Conservation (phyloP, 805 yeast genomes). For the Candida endomychidarum region DNA sequence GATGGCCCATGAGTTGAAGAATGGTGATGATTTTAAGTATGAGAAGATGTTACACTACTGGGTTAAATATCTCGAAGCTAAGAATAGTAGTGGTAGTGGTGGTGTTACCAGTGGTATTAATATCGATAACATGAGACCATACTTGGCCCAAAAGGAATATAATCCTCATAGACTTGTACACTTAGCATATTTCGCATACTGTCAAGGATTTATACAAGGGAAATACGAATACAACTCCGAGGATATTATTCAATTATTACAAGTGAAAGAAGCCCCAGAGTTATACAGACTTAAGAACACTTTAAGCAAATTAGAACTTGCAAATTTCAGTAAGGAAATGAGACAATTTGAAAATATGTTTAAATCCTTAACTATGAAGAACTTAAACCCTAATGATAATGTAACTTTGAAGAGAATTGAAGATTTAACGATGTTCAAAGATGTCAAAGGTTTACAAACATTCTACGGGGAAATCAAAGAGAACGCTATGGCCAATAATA, state of each 20-base stretch:
- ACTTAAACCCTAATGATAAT: conserved; percentile 35
- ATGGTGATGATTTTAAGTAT: conserved; percentile 18
- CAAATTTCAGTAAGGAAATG: conserved; percentile 5
- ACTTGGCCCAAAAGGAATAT: conserved; percentile 2
- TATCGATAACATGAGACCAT: neutral
- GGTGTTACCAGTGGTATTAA: too few species aligned
- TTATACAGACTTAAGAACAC: conserved; percentile 4
- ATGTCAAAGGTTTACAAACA: conserved; percentile 19
- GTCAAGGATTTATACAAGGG: conserved; percentile 27
- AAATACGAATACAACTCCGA: conserved; percentile 22
- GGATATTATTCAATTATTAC: conserved; percentile 25
- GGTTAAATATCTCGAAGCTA: conserved; percentile 33
- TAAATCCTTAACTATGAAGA: conserved; percentile 1
- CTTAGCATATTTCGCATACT: conserved; percentile 36
- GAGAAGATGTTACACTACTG: conserved; percentile 29
- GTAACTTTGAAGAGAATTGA: conserved; percentile 24
- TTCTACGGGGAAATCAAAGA: conserved; percentile 24
- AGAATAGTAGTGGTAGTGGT: neutral
- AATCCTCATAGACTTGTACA: conserved; percentile 12
- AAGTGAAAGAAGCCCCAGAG: conserved; percentile 5
- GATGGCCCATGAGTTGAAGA: conserved; percentile 21
- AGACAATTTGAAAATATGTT: conserved; percentile 9
- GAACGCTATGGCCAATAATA: neutral
- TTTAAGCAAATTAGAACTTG: conserved; percentile 7
- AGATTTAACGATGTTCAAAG: conserved; percentile 19